phyloP scores from a whole-genome alignment of 805 yeast species.

The Groenewaldozyma salmanticensis region DNA sequence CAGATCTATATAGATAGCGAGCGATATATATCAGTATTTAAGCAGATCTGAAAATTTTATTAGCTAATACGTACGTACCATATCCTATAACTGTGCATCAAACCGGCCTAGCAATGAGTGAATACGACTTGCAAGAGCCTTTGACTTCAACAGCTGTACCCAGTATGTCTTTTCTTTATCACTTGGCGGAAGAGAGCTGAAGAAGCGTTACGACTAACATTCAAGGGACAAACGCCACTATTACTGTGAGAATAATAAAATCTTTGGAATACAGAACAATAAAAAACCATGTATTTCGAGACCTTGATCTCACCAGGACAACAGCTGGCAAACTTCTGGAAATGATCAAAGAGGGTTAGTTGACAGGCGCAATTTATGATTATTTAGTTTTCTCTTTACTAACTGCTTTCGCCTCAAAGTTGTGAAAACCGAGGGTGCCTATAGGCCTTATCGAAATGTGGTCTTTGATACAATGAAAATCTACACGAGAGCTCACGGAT shows the following conservation, averaged over 20 bases:
- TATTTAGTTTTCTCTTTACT: not conserved
- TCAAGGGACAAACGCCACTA: slow-evolving; percentile 37
- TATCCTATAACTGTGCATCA: not conserved
- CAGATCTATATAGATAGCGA: too few relatives aligned
- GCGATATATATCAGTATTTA: too few relatives aligned
- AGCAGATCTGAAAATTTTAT: not conserved
- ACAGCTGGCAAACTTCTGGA: slow-evolving; percentile 59
- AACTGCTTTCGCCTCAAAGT: slow-evolving; percentile 18
- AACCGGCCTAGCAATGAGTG: slow-evolving; percentile 1
- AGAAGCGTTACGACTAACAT: too few relatives aligned
- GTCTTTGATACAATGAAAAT: slow-evolving; percentile 68
- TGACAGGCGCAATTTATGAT: slow-evolving; percentile 10
- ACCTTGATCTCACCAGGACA: slow-evolving; percentile 60
- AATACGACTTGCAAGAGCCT: slow-evolving; percentile 45
- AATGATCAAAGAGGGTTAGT: slow-evolving; percentile 36
- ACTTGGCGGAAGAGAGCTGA: too few relatives aligned
- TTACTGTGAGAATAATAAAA: slow-evolving; percentile 80
- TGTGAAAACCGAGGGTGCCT: slow-evolving; percentile 50
- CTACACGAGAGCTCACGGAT: slow-evolving; percentile 90
- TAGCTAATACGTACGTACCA: not conserved
- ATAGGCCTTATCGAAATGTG: slow-evolving; percentile 76
- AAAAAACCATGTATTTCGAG: slow-evolving; percentile 34
- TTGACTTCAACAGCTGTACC: slow-evolving; percentile 73
- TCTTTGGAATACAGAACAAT: slow-evolving; percentile 53
- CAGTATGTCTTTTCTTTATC: slow-evolving; percentile 27